Percentiles rank a stretch among this genome's conserved stretches.
Evolutionary conservation across 805 yeast genomes (phyloP).

Genomic region (Yamadazyma olivae): DNA sequence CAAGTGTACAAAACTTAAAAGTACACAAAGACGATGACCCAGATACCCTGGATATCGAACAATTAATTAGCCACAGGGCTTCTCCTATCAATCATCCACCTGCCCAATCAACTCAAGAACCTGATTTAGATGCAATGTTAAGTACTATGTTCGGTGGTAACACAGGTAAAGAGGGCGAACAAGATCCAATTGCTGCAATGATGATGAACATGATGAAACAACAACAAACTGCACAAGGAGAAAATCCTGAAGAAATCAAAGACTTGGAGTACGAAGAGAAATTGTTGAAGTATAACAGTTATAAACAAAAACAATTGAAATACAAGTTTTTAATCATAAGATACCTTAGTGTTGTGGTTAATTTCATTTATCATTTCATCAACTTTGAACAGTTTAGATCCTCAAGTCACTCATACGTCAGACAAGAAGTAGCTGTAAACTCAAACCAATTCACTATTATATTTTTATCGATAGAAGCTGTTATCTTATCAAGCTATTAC

Average conservation of each 20-base stretch:
- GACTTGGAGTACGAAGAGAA: slow-evolving; percentile 27
- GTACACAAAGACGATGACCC: slow-evolving; percentile 32
- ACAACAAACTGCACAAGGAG: slow-evolving; percentile 10
- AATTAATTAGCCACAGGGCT: slow-evolving; percentile 12
- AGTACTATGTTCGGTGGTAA: slow-evolving; percentile 22
- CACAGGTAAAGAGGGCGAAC: slow-evolving; percentile 6
- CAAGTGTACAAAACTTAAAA: not conserved
- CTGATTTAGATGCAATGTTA: slow-evolving; percentile 35
- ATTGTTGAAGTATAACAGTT: slow-evolving; percentile 25
- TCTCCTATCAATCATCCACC: slow-evolving; percentile 9
- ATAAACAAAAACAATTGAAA: slow-evolving; percentile 31
- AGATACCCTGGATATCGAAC: slow-evolving; percentile 35
- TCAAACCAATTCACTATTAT: slow-evolving; percentile 19
- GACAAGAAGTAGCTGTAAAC: slow-evolving; percentile 9
- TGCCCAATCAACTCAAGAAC: slow-evolving; percentile 4
- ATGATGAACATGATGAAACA: slow-evolving; percentile 21
- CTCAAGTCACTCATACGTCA: slow-evolving; percentile 25
- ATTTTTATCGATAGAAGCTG: slow-evolving; percentile 31
- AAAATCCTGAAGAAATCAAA: slow-evolving; percentile 10
- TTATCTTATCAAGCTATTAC: slow-evolving; percentile 32
- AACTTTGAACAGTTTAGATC: slow-evolving; percentile 18
- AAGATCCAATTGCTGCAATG: slow-evolving; percentile 31
- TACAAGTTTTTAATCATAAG: slow-evolving; percentile 31
- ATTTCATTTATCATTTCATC: slow-evolving; percentile 34
- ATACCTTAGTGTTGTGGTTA: slow-evolving; percentile 20